phyloP scores from a whole-genome alignment of 129 eudicot genomes.

The Tagetes patula region DNA sequence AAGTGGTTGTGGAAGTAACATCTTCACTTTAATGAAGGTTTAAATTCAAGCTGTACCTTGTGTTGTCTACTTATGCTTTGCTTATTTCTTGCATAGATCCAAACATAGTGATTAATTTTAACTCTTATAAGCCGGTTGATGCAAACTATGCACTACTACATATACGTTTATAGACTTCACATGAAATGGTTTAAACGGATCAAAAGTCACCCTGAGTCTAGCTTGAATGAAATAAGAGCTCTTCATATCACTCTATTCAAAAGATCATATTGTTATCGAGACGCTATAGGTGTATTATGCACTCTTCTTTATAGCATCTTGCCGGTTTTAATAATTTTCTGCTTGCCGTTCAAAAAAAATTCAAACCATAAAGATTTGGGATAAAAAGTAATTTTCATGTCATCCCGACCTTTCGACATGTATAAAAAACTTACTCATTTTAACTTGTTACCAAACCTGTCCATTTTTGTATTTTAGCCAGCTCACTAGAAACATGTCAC shows the following conservation, averaged over 20 bases:
- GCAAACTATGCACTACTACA: not conserved
- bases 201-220: not conserved
- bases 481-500: not conserved
- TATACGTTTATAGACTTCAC: not conserved
- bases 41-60: constrained; percentile 22
- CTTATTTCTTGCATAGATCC: constrained; percentile 9
- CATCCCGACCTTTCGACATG: not conserved
- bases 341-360: not conserved
- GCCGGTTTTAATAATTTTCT: too few relatives aligned
- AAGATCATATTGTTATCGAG: not conserved
- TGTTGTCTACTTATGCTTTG: constrained; percentile 16
- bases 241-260: not conserved
- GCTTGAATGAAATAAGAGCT: not conserved
- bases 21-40: constrained; percentile 31
- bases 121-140: not conserved
- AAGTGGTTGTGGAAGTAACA: constrained; percentile 27
- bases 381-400: not conserved
- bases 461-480: not conserved
- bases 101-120: not conserved
- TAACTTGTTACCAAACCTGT: not conserved
- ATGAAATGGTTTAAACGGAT: not conserved
- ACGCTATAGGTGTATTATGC: too few relatives aligned
- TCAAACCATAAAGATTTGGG: not conserved
- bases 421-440: not conserved
- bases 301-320: too few relatives aligned